Evolutionary conservation across 2,329 filamentous ascomycete species (phyloP).

Genomic region (Fusarium sp.): DNA sequence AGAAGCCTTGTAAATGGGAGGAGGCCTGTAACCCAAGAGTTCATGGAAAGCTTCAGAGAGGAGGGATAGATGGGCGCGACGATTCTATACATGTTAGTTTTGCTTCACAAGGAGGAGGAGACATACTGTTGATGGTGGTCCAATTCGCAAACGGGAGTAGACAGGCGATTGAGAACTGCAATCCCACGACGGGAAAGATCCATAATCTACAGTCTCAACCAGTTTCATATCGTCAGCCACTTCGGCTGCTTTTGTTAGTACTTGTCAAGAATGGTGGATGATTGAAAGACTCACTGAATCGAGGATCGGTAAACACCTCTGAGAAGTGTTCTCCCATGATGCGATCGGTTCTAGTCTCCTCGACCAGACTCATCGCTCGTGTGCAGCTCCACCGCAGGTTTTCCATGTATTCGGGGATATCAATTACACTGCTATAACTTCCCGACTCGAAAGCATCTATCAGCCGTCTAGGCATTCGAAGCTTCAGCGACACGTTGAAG

Average conservation of each 20-base stretch:
- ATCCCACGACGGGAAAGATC: slow-evolving; percentile 61
- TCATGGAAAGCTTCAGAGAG: slow-evolving; percentile 63
- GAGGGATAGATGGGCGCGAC: slow-evolving; percentile 59
- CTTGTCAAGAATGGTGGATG: fast-evolving
- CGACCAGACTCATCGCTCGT: slow-evolving; percentile 61
- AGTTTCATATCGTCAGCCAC: slow-evolving; percentile 53
- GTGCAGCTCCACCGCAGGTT: slow-evolving; percentile 61
- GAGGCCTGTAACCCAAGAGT: slow-evolving; percentile 58
- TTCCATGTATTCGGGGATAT: slow-evolving; percentile 57
- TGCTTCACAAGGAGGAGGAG: not conserved
- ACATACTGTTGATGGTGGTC: slow-evolving; percentile 62
- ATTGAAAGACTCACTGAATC: slow-evolving; percentile 55
- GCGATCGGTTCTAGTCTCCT: slow-evolving; percentile 59
- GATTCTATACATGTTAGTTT: slow-evolving; percentile 51
- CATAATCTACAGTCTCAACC: slow-evolving; percentile 60
- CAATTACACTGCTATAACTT: slow-evolving; percentile 62
- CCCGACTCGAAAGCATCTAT: slow-evolving; percentile 60
- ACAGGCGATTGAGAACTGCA: slow-evolving; percentile 51
- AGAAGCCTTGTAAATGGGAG: slow-evolving; percentile 61
- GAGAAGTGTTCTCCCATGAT: slow-evolving; percentile 53
- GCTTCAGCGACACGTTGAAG: slow-evolving; percentile 57
- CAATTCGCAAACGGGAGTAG: slow-evolving; percentile 58
- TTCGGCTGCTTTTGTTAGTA: slow-evolving; percentile 49
- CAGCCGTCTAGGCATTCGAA: slow-evolving; percentile 55
- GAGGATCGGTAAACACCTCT: slow-evolving; percentile 54